Evolutionary conservation across 148 eudicot species (phyloP), one percentile per base, ranked within the genome.

Genomic region (Diospyros kaki): DNA sequence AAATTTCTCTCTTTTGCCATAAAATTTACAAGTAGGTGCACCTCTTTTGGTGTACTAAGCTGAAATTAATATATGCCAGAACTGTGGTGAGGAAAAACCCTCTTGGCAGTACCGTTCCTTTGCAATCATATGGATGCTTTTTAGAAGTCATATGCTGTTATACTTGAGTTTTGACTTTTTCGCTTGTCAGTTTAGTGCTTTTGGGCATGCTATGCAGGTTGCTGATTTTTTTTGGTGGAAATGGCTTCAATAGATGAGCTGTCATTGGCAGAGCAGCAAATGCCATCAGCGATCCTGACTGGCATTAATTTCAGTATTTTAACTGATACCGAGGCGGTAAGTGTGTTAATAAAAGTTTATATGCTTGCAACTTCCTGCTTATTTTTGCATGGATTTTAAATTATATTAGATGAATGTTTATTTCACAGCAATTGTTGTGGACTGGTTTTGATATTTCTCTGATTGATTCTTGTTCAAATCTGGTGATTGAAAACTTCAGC

Each of bases 271-370:
- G 90, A 85, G 80, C 88, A 78, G 62, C 85, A 84, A 80, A 86
- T 86, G 69, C 87, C 92, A 50, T 71, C 60, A 53, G 98, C 85
- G 63, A 46, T 73, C 55, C 84, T 95, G 67, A 86, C 81, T 55
- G 86, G 92, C 64, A 82, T 95, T 76, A 76, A 68, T 12, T 86
- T 95, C 46, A 76, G 74, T 68, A 79, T 95, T 60, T 69, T 95
- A 67, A 81, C 88, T 17, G 90, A 87, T 79, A 70, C 74, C 38
- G 97, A 90, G 72, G 97, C 91, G 42, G 98, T 94, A 86, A 87
- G 97, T 81, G 73, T 68, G 43, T 28, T 72, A 3, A 28, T 28
- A 28, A 28, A 28, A 12, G 13, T 69, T 71, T 64, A 45, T 15
- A 65, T 51, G 56, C n/a, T 28, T 7, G 51, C 14, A 50, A 4